Conservation (phyloP, 2,329 filamentous ascomycete genomes). For the Ascochyta koolunga region DNA sequence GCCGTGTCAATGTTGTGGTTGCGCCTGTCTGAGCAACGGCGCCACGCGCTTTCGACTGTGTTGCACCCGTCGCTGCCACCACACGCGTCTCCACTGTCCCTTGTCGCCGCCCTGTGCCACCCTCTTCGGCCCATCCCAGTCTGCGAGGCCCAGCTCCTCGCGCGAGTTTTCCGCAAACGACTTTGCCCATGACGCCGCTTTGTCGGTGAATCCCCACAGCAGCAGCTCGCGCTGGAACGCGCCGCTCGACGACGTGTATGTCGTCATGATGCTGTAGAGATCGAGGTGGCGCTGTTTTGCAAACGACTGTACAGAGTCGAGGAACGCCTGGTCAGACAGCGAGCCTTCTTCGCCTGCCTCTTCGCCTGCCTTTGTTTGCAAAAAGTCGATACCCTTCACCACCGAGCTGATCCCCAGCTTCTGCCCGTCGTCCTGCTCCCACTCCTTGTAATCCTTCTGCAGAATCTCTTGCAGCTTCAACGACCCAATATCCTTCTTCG, state of each 20-base stretch:
- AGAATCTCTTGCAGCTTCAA: slow-evolving; percentile 71
- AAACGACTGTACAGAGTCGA: slow-evolving; percentile 59
- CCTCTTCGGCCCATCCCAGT: slow-evolving; percentile 60
- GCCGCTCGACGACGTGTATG: slow-evolving; percentile 59
- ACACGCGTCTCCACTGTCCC: slow-evolving; percentile 62
- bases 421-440: slow-evolving; percentile 58
- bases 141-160: slow-evolving; percentile 62
- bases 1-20: slow-evolving; percentile 17
- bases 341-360: slow-evolving; percentile 40
- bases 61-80: slow-evolving; percentile 67
- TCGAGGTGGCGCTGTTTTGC: slow-evolving; percentile 64
- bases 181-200: slow-evolving; percentile 58
- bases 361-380: slow-evolving; percentile 61
- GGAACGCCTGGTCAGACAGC: slow-evolving; percentile 50
- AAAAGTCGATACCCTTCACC: slow-evolving; percentile 66
- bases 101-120: slow-evolving; percentile 38
- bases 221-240: slow-evolving; percentile 71
- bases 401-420: slow-evolving; percentile 71
- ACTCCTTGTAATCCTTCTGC: slow-evolving; percentile 85
- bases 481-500: slow-evolving; percentile 70
- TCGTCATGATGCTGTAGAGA: slow-evolving; percentile 72
- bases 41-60: slow-evolving; percentile 69
- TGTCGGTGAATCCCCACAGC: slow-evolving; percentile 65
- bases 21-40: slow-evolving; percentile 61
- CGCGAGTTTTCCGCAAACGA: slow-evolving; percentile 58